These are phyloP conservation scores for Thelonectria blattea DNA, from an alignment of 2,329 filamentous ascomycete genomes.

Conservation along the genomic window DNA sequence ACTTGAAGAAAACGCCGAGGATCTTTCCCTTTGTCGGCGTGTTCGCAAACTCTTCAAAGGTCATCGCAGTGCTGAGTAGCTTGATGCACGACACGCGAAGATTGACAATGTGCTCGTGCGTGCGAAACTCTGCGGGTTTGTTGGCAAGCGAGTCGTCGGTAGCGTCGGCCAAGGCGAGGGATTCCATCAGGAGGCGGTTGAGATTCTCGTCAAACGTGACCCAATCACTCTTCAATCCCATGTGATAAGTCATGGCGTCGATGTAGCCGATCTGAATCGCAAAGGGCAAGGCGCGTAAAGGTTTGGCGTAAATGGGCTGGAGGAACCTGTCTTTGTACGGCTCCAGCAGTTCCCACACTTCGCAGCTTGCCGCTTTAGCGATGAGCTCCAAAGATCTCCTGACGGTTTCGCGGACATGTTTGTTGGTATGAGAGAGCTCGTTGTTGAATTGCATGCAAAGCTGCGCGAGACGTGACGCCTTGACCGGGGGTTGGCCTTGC, in stretches of 20 bases:
- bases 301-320: slow-evolving; percentile 94
- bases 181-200: slow-evolving; percentile 90
- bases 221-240: slow-evolving; percentile 87
- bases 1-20: slow-evolving; percentile 97
- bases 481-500: slow-evolving; percentile 52
- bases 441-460: slow-evolving; percentile 86
- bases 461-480: slow-evolving; percentile 68
- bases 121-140: slow-evolving; percentile 93
- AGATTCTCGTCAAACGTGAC: slow-evolving; percentile 91
- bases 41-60: slow-evolving; percentile 88
- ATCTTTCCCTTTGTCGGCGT: slow-evolving; percentile 72
- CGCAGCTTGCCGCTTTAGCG: slow-evolving; percentile 75
- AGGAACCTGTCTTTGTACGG: slow-evolving; percentile 90
- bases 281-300: slow-evolving; percentile 89
- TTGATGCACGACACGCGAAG: slow-evolving; percentile 92
- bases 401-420: slow-evolving; percentile 87
- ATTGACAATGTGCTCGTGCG: slow-evolving; percentile 92
- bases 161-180: slow-evolving; percentile 89
- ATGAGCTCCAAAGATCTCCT: slow-evolving; percentile 82
- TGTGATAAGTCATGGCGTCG: slow-evolving; percentile 94
- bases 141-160: slow-evolving; percentile 90
- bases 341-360: slow-evolving; percentile 86
- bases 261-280: slow-evolving; percentile 97
- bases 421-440: slow-evolving; percentile 95
- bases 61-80: slow-evolving; percentile 90